Base-by-base conservation (phyloP, 495 filamentous ascomycete species). In the Lophium mytilinum region DNA sequence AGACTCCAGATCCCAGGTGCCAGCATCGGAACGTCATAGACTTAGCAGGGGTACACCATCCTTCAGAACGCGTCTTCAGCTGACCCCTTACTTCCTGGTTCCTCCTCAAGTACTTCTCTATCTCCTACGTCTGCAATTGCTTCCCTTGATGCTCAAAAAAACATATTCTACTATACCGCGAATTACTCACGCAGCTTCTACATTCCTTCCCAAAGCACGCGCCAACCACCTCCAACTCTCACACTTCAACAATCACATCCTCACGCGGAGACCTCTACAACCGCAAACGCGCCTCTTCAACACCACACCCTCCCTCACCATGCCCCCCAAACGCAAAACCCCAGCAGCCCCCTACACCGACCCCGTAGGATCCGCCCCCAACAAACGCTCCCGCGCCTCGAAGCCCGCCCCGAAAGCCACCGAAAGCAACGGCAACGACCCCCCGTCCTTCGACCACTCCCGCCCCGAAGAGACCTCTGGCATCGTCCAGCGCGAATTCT, bases 401-500 rank as follows among this genome's bases (percentile, higher is more conserved):
- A 50, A 58, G 30, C 55, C 60, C 15, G 43, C 10, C 15, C 24
- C 39, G 11, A 54, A 49, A 35, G 37, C 24, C n/a, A 19, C 19
- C 39, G 19, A 30, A 39, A 30, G 45, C 17, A 54, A 45, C 14
- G 17, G 42, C 30, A 37, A 9, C 42, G 11, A 3, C 9, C 7
- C n/a, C 14, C 15, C 9, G 8, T 34, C n/a, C n/a, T 68, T 64
- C 59, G 63, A 68, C 57, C 68, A 68, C 50, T 64, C 65, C 2
- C 64, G 66, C 17, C 37, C 52, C 21, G 68, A 69, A 55, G 70
- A 68, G 56, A 18, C 47, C 0, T 45, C 39, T 7, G 68, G 67
- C 24, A 67, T 71, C 37, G 65, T 73, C 17, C 61, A 71, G 21
- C 85, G 89, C 60, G 76, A 85, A 42, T 96, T 84, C 73, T 96